Conservation (phyloP, 768 basidiomycete species). For the Coprinopsis marcescibilis region DNA sequence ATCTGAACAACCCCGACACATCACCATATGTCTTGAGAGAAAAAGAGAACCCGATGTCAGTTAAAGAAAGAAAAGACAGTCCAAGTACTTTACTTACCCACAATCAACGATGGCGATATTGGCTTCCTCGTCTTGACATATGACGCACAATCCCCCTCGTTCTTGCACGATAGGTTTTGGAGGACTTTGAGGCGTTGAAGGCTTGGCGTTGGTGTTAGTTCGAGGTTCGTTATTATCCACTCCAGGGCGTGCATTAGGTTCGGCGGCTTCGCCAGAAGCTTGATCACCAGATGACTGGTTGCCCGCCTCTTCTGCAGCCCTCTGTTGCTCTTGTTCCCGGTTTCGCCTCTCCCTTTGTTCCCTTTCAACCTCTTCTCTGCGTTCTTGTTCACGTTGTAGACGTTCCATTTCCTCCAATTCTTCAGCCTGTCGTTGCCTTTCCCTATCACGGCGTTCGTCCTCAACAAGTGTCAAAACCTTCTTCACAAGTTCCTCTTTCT, state of each 20-base stretch:
- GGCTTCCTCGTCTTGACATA: constrained; percentile 93
- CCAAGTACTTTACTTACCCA: constrained; percentile 53
- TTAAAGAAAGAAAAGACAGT: background rate
- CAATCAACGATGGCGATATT: constrained; percentile 93
- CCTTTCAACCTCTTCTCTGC: constrained; percentile 32
- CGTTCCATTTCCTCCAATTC: constrained; percentile 40
- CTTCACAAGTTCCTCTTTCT: constrained; percentile 78
- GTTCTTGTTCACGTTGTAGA: constrained; percentile 30
- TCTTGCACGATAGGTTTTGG: constrained; percentile 44
- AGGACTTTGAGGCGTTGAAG: constrained; percentile 25
- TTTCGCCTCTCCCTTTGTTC: constrained; percentile 17
- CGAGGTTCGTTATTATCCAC: background rate
- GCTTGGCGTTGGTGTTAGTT: constrained; percentile 14
- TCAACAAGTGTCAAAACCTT: constrained; percentile 62
- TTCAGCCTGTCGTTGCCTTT: constrained; percentile 38
- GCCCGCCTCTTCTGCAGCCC: constrained; percentile 15
- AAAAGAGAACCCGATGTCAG: constrained; percentile 1
- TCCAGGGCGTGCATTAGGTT: background rate
- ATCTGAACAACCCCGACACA: constrained; percentile 77
- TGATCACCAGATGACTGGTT: too few relatives aligned
- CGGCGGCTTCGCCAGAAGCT: too few relatives aligned
- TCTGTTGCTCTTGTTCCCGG: constrained; percentile 10
- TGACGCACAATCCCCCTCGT: constrained; percentile 76
- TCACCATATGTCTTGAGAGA: constrained; percentile 59
- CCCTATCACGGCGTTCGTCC: constrained; percentile 53